Conservation (phyloP, 768 basidiomycete genomes). For the Suillus cothurnatus region DNA sequence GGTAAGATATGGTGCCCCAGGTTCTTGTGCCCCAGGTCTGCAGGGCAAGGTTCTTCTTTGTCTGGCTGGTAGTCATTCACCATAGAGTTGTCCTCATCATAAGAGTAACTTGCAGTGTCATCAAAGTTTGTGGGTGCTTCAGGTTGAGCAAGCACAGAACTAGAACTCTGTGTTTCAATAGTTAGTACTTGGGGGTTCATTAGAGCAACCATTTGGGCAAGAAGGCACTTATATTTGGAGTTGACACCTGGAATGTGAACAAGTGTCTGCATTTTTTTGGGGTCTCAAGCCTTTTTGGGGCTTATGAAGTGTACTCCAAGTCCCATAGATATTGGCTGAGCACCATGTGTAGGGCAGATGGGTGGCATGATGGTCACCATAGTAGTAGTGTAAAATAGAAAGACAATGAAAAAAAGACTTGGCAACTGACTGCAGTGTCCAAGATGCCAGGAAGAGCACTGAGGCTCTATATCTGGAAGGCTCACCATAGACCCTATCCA, state of each 20-base stretch:
- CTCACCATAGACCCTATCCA: not conserved
- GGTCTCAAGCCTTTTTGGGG: constrained; percentile 19
- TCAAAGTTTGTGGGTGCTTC: not conserved
- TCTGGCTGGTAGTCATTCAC: not conserved
- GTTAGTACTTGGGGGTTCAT: not conserved
- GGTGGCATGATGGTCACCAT: not conserved
- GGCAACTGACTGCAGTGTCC: not conserved
- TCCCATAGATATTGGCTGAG: constrained; percentile 9
- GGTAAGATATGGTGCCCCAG: not conserved
- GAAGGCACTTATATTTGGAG: not conserved
- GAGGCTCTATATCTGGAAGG: not conserved
- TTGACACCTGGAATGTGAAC: constrained; percentile 1
- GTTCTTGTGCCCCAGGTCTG: not conserved
- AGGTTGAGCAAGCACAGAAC: not conserved
- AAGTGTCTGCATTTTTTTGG: constrained; percentile 8
- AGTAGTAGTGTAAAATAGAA: not conserved
- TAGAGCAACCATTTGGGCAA: not conserved
- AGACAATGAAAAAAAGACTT: not conserved
- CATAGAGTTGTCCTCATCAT: not conserved
- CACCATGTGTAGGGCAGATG: not conserved
- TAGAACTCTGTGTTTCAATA: not conserved
- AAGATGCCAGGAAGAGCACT: not conserved
- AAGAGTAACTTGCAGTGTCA: not conserved
- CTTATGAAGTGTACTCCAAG: constrained; percentile 22
- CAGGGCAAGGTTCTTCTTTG: not conserved